phyloP scores from a whole-genome alignment of 1,284 basidiomycete genomes.

The Amylostereum areolatum region DNA sequence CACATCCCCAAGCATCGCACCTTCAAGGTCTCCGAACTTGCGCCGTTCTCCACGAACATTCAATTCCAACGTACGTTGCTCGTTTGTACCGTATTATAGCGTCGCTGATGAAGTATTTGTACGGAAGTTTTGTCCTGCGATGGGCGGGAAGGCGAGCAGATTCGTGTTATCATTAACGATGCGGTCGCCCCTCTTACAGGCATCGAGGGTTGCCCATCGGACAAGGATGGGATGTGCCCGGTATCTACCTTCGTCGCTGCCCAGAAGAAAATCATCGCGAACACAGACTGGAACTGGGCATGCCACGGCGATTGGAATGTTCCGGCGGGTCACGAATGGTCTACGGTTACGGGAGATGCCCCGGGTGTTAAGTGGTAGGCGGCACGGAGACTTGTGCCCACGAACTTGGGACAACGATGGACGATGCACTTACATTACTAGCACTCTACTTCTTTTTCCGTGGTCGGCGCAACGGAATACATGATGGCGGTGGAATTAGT shows the following conservation, averaged over 20 bases:
- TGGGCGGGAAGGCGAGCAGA: conserved; percentile 48
- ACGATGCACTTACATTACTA: no score
- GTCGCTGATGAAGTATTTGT: conserved; percentile 2
- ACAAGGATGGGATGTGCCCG: conserved; percentile 77
- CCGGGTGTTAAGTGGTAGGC: conserved; percentile 19
- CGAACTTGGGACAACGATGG: no score
- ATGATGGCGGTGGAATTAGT: no score
- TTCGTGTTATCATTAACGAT: conserved; percentile 83
- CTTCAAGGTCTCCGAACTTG: conserved; percentile 63
- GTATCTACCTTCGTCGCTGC: conserved; percentile 69
- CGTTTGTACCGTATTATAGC: conserved; percentile 2
- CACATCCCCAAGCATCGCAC: conserved; percentile 59
- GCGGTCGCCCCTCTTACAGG: conserved; percentile 79
- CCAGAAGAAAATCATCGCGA: conserved; percentile 58
- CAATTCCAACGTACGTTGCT: conserved; percentile 63
- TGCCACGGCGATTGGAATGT: conserved; percentile 70
- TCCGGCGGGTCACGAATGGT: conserved; percentile 49
- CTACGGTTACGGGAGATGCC: conserved; percentile 47
- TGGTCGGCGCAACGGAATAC: no score
- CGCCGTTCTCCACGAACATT: conserved; percentile 74
- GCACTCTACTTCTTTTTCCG: background rate
- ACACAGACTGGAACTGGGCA: conserved; percentile 73
- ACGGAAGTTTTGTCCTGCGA: conserved; percentile 50
- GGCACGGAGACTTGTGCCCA: background rate
- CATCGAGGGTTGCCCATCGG: conserved; percentile 65